Conservation (phyloP, 805 yeast species). For the Candida awuae region DNA sequence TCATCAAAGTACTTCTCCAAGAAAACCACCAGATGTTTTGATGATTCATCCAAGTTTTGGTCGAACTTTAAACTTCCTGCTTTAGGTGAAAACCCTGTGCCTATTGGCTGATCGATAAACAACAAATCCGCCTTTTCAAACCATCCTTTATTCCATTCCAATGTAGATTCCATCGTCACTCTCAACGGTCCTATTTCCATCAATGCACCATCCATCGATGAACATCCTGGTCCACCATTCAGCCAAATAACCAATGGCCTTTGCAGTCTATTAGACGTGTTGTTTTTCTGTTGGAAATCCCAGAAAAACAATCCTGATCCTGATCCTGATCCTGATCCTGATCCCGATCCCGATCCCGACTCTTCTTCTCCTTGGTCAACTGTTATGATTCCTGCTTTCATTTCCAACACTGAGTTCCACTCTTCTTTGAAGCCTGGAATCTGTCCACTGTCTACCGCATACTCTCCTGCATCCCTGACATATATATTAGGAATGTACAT, state of each 20-base stretch:
- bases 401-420: constrained; percentile 5
- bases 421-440: constrained; percentile 5
- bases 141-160: constrained; percentile 71
- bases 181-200: constrained; percentile 90
- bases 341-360: background rate
- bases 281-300: constrained; percentile 41
- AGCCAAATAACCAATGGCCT: constrained; percentile 71
- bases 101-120: constrained; percentile 91
- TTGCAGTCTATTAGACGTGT: constrained; percentile 13
- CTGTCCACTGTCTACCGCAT: background rate
- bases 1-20: constrained; percentile 54
- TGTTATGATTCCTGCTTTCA: constrained; percentile 13
- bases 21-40: constrained; percentile 56
- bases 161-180: constrained; percentile 32
- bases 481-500: constrained; percentile 1
- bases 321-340: background rate
- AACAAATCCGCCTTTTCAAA: constrained; percentile 67
- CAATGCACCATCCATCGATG: constrained; percentile 94
- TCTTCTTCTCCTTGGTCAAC: constrained; percentile 2
- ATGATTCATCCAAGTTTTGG: constrained; percentile 47
- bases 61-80: constrained; percentile 36
- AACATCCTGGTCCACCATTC: constrained; percentile 98
- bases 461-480: background rate
- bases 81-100: constrained; percentile 79
- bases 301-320: constrained; percentile 56